Conservation (phyloP, 768 basidiomycete species). For the Trametes coccinea region DNA sequence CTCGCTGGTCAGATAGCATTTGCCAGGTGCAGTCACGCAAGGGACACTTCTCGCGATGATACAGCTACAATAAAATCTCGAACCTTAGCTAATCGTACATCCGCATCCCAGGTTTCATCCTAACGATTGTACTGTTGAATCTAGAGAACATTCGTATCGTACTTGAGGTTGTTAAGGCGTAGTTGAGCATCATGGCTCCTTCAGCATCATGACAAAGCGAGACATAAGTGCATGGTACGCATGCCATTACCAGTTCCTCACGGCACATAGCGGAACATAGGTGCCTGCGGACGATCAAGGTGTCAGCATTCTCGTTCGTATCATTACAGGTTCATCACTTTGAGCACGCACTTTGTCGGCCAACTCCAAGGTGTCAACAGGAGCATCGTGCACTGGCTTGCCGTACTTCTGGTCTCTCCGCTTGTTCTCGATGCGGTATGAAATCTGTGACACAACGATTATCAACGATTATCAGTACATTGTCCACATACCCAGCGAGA, state of each 20-base stretch:
- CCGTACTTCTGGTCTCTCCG: constrained; percentile 29
- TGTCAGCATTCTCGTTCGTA: not conserved
- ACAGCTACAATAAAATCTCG: too few species aligned
- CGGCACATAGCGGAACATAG: constrained; percentile 26
- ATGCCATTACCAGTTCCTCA: not conserved
- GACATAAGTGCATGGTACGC: constrained; percentile 22
- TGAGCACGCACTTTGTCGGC: constrained; percentile 27
- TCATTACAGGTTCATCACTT: too few species aligned
- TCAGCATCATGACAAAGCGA: constrained; percentile 20
- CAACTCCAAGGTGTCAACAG: constrained; percentile 29
- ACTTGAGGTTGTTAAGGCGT: not conserved
- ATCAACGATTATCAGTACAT: not conserved
- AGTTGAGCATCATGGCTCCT: not conserved
- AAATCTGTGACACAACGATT: constrained; percentile 41
- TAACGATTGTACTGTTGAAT: too few species aligned
- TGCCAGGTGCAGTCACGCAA: too few species aligned
- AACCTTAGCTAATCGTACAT: too few species aligned
- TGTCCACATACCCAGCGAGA: not conserved
- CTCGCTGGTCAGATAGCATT: too few species aligned
- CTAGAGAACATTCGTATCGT: not conserved
- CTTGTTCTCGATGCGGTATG: constrained; percentile 58
- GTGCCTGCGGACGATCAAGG: constrained; percentile 15
- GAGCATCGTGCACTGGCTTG: constrained; percentile 23
- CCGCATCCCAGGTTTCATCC: too few species aligned
- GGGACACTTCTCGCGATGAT: too few species aligned